Evolutionary conservation across 108 stramenopile genomes (phyloP).

Genomic region (Hondaea fermentalgiana): DNA sequence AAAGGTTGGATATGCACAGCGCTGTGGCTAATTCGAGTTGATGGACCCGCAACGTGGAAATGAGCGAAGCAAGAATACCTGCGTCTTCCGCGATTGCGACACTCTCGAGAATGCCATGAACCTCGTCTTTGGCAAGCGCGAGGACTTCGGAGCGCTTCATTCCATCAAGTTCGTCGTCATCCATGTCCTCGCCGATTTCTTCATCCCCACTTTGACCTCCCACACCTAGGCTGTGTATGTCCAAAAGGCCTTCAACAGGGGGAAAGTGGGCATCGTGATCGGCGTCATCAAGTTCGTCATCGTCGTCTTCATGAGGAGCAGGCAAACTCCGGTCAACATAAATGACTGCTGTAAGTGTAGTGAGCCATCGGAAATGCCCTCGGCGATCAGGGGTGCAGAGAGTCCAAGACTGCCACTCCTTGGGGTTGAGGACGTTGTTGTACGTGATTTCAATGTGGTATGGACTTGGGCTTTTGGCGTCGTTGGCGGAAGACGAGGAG

Average conservation of each 20-base stretch:
- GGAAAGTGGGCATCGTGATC: neutral
- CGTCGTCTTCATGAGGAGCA: neutral
- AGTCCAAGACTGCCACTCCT: conserved; percentile 12
- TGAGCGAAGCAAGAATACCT: neutral
- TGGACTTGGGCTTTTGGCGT: neutral
- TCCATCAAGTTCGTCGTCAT: too few species aligned
- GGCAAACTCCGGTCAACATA: neutral
- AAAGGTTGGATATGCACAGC: neutral
- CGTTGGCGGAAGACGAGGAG: neutral
- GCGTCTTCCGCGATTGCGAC: neutral
- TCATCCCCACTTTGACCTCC: too few species aligned
- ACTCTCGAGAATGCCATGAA: too few species aligned
- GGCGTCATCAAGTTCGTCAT: neutral
- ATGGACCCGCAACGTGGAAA: neutral
- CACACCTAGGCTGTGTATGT: too few species aligned
- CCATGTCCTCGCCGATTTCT: too few species aligned
- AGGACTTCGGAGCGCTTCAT: too few species aligned
- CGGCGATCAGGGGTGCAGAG: neutral
- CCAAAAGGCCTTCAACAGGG: too few species aligned
- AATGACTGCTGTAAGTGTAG: neutral
- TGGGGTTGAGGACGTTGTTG: conserved; percentile 9
- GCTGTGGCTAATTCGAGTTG: neutral
- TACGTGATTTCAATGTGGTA: neutral
- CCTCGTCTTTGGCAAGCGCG: too few species aligned
- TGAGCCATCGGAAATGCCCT: neutral